Evolutionary conservation across 2,329 filamentous ascomycete species (phyloP).

Genomic region (Chalaropsis ovoidea): DNA sequence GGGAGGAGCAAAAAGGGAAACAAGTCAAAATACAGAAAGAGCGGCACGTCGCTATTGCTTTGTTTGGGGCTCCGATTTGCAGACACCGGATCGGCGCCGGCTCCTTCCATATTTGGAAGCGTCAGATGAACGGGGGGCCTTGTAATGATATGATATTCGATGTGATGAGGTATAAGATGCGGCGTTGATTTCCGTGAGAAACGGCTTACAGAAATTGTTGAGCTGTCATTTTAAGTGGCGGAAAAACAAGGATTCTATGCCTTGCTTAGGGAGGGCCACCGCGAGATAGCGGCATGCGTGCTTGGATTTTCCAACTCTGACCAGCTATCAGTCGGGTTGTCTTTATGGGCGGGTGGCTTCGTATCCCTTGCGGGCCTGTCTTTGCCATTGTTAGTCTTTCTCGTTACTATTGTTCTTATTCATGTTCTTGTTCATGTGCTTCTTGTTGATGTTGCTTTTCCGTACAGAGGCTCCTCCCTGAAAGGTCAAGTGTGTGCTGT

Average conservation of each 20-base stretch:
- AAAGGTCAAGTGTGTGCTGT: background rate
- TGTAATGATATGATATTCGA: background rate
- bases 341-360: background rate
- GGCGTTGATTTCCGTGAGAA: background rate
- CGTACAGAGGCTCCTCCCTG: background rate
- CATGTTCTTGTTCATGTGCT: background rate
- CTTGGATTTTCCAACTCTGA: background rate
- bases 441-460: background rate
- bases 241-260: background rate
- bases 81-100: background rate
- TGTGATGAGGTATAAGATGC: constrained; percentile 5
- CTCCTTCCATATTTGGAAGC: background rate
- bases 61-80: background rate
- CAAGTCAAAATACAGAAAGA: background rate
- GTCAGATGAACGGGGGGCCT: background rate
- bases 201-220: background rate
- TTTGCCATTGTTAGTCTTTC: background rate
- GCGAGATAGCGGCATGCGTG: too few species aligned
- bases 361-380: background rate
- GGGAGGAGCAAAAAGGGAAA: background rate
- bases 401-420: background rate
- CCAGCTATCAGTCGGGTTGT: background rate
- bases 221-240: constrained; percentile 11
- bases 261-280: background rate
- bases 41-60: background rate